Evolutionary conservation across 2,329 filamentous ascomycete genomes (phyloP).

Genomic region (Curvularia verruculosa): DNA sequence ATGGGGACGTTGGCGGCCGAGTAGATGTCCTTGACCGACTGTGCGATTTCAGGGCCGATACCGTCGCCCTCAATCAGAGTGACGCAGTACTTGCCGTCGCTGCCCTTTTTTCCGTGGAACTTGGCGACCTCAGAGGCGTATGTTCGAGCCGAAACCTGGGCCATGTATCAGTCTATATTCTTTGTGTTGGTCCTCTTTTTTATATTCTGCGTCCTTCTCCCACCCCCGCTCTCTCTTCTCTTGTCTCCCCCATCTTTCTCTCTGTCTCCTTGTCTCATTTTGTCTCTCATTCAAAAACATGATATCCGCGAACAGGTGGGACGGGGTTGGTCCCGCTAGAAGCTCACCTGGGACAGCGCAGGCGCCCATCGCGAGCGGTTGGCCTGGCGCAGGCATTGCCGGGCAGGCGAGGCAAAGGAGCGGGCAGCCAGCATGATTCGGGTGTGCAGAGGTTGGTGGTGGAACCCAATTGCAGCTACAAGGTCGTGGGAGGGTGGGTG

Average conservation of each 20-base stretch:
- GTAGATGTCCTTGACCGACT: conserved; percentile 99
- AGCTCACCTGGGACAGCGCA: conserved; percentile 64
- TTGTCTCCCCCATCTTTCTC: background rate
- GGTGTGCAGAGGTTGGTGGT: conserved; percentile 24
- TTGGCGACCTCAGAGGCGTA: conserved; percentile 79
- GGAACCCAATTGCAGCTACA: conserved; percentile 45
- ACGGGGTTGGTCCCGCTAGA: conserved; percentile 8
- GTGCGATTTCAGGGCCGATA: conserved; percentile 96
- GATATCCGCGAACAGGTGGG: background rate
- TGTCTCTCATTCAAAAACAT: background rate
- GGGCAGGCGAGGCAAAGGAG: conserved; percentile 75
- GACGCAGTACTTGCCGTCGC: conserved; percentile 92
- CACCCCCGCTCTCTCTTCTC: background rate
- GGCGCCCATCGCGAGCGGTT: conserved; percentile 56
- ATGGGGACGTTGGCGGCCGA: conserved; percentile 92
- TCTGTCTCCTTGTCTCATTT: background rate
- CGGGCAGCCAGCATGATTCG: conserved; percentile 82
- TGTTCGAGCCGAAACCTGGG: conserved; percentile 40
- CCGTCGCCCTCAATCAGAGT: conserved; percentile 98
- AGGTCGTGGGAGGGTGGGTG: conserved; percentile 27
- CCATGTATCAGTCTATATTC: conserved; percentile 5
- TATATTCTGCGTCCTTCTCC: too few species aligned
- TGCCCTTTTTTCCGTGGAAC: conserved; percentile 89
- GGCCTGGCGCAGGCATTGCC: conserved; percentile 78
- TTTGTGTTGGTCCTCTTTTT: background rate